A percentile compares a stretch with the other conserved stretches of the same genome.
phyloP scores from a whole-genome alignment of 768 basidiomycete genomes.

The Termitomyces sp. region DNA sequence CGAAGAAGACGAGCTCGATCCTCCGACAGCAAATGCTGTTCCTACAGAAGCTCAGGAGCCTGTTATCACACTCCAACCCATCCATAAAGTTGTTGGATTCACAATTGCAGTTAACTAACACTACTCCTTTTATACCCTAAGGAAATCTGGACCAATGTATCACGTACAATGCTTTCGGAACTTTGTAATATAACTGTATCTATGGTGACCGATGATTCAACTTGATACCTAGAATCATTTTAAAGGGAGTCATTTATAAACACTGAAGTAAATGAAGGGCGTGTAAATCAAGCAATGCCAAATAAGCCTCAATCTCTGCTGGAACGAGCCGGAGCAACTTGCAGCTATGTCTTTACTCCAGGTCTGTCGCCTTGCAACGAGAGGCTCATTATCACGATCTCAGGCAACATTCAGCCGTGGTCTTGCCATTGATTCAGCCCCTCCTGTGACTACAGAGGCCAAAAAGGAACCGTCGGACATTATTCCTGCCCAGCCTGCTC shows the following conservation, averaged over 20 bases:
- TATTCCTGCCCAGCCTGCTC: conserved; percentile 40
- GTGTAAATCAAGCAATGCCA: conserved; percentile 6
- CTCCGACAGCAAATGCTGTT: conserved; percentile 34
- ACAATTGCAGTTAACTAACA: conserved; percentile 13
- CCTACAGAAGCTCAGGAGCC: conserved; percentile 38
- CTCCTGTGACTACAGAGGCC: conserved; percentile 25
- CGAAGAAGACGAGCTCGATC: conserved; percentile 51
- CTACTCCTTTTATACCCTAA: neutral
- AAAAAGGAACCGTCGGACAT: conserved; percentile 35
- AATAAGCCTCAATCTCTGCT: conserved; percentile 6
- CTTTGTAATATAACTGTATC: conserved; percentile 4
- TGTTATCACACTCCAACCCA: conserved; percentile 54
- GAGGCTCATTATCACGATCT: conserved; percentile 20
- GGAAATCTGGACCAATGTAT: conserved; percentile 7
- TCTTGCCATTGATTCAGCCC: conserved; percentile 28
- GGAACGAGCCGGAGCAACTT: conserved; percentile 9
- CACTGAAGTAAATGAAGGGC: no score
- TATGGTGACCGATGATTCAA: no score
- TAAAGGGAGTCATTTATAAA: no score
- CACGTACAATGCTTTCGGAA: neutral
- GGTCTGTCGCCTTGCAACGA: conserved; percentile 29
- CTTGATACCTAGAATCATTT: no score
- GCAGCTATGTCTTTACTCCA: conserved; percentile 56
- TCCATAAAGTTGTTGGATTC: conserved; percentile 62
- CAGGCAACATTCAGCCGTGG: conserved; percentile 22